A percentile compares a stretch with the other conserved stretches of the same genome.
Evolutionary conservation across 1,139 yeast genomes (phyloP).

Genomic region (Saccharomyces hybrid): DNA sequence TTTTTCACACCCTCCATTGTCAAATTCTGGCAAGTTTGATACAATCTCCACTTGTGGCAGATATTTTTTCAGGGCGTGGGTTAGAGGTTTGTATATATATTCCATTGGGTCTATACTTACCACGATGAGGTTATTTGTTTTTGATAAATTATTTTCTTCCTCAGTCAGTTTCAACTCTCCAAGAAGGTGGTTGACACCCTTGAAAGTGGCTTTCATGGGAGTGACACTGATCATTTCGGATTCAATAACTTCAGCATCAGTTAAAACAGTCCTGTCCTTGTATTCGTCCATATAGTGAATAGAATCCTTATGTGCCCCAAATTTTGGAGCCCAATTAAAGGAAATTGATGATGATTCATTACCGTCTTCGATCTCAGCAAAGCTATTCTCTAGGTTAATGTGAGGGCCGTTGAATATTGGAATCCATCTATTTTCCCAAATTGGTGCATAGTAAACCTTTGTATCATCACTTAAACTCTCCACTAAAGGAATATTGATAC

Average conservation of each 20-base stretch:
- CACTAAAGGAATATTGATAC: conserved; percentile 76
- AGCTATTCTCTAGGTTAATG: conserved; percentile 25
- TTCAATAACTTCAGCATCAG: conserved; percentile 42
- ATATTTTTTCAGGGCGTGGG: conserved; percentile 36
- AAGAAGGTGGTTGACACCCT: conserved; percentile 42
- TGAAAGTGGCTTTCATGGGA: conserved; percentile 72
- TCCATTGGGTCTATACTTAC: conserved; percentile 35
- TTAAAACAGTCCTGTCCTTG: background rate
- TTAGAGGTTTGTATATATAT: conserved; percentile 56
- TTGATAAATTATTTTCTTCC: conserved; percentile 2
- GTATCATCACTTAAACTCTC: conserved; percentile 47
- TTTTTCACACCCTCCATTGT: conserved; percentile 4
- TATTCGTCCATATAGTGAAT: conserved; percentile 34
- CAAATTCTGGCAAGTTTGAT: conserved; percentile 7
- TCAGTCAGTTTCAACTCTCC: conserved; percentile 47
- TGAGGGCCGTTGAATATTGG: conserved; percentile 43
- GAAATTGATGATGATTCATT: conserved; percentile 37
- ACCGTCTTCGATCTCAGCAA: conserved; percentile 41
- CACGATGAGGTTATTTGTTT: conserved; percentile 8
- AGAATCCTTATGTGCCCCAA: conserved; percentile 56
- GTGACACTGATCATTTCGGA: conserved; percentile 60
- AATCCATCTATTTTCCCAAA: conserved; percentile 73
- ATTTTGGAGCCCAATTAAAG: conserved; percentile 81
- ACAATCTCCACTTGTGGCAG: conserved; percentile 26
- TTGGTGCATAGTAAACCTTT: conserved; percentile 64